Conservation (phyloP, 1,139 yeast species). For the Kodamaea anthophila region DNA sequence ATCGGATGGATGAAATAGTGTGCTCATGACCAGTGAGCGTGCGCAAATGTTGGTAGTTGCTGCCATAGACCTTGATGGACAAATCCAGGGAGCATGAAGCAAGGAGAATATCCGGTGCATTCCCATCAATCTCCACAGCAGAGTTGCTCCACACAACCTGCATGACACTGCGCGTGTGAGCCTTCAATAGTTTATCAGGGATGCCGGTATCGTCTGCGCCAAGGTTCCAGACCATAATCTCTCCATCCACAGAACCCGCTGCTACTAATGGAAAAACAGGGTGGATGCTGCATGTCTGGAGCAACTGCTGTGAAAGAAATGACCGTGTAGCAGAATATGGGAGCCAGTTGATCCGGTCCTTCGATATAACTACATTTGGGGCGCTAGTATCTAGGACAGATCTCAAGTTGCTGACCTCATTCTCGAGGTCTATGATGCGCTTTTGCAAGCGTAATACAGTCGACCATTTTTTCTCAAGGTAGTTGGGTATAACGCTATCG, state of each 20-base stretch:
- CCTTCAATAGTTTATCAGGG: slow-evolving; percentile 63
- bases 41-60: slow-evolving; percentile 49
- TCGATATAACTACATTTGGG: slow-evolving; percentile 10
- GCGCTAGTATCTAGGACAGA: slow-evolving; percentile 35
- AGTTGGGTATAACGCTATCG: slow-evolving; percentile 34
- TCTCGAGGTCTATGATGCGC: slow-evolving; percentile 55
- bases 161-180: slow-evolving; percentile 72
- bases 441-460: slow-evolving; percentile 78
- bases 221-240: slow-evolving; percentile 66
- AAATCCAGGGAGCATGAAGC: slow-evolving; percentile 75
- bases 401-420: slow-evolving; percentile 37
- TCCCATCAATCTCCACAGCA: slow-evolving; percentile 25
- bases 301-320: slow-evolving; percentile 54
- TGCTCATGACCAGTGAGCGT: slow-evolving; percentile 89
- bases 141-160: slow-evolving; percentile 47
- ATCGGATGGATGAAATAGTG: slow-evolving; percentile 63
- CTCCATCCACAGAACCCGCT: slow-evolving; percentile 71
- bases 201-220: slow-evolving; percentile 51
- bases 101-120: slow-evolving; percentile 17
- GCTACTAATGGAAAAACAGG: slow-evolving; percentile 63
- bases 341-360: slow-evolving; percentile 57
- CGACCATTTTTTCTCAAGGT: slow-evolving; percentile 84
- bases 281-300: slow-evolving; percentile 65
- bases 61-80: slow-evolving; percentile 63
- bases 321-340: slow-evolving; percentile 52